Conservation (phyloP, 2,329 filamentous ascomycete species). For the Colletotrichum sp. region DNA sequence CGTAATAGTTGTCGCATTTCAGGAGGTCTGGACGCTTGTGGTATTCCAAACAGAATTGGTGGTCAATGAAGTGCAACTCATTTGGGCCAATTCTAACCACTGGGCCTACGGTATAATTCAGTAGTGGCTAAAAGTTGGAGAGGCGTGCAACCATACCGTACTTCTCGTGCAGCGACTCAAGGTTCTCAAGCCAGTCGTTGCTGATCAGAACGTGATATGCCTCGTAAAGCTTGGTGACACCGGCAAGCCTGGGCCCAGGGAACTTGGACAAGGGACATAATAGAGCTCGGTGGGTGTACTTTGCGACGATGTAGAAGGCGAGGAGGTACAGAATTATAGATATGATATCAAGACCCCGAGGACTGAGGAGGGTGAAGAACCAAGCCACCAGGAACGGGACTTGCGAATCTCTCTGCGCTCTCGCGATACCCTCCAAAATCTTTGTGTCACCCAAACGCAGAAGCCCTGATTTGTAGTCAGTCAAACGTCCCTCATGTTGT, state of each 20-base stretch:
- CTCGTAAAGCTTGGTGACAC: constrained; percentile 19
- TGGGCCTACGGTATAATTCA: not conserved
- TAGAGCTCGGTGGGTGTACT: not conserved
- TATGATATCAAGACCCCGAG: not conserved
- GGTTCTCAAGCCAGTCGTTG: constrained; percentile 21
- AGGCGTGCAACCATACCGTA: not conserved
- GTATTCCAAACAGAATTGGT: constrained; percentile 18
- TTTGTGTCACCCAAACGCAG: not conserved
- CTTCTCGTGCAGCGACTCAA: constrained; percentile 9
- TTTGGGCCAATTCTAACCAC: constrained; percentile 22
- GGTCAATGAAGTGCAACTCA: constrained; percentile 22
- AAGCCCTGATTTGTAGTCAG: not conserved
- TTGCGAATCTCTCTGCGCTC: not conserved
- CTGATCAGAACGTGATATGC: constrained; percentile 22
- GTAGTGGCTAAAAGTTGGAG: not conserved
- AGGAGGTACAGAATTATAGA: not conserved
- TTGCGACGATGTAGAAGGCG: not conserved
- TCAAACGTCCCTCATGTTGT: too few relatives aligned
- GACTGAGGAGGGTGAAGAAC: not conserved
- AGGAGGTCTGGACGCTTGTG: constrained; percentile 19
- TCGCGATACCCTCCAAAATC: not conserved
- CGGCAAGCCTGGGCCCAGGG: constrained; percentile 8
- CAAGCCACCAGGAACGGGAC: not conserved
- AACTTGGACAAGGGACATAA: constrained; percentile 10
- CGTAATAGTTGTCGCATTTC: constrained; percentile 24